Conservation (phyloP, 208 protist species). For the Trypanosoma mega region DNA sequence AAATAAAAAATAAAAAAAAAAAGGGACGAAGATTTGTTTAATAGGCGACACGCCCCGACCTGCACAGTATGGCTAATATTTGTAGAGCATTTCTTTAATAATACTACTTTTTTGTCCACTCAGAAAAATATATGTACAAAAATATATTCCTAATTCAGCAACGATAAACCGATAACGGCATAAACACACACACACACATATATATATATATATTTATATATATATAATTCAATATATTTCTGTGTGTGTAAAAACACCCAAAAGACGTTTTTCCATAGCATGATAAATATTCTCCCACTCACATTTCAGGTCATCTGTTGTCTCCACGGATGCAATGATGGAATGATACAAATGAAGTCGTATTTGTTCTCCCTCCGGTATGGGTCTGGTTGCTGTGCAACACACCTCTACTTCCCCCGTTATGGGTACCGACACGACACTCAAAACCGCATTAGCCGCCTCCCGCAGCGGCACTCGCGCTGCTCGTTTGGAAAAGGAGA, state of each 20-base stretch:
- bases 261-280: neutral
- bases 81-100: too few relatives aligned
- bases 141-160: too few relatives aligned
- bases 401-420: slow-evolving; percentile 1
- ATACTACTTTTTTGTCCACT: too few relatives aligned
- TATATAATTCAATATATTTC: neutral
- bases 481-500: slow-evolving; percentile 4
- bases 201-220: neutral
- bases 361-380: slow-evolving; percentile 8
- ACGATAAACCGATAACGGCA: too few relatives aligned
- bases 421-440: neutral
- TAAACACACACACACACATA: neutral
- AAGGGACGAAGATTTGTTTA: too few relatives aligned
- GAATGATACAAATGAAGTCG: slow-evolving; percentile 13
- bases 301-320: neutral
- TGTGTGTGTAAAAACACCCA: neutral
- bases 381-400: slow-evolving; percentile 5
- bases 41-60: too few relatives aligned
- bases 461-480: slow-evolving; percentile 9
- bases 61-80: too few relatives aligned
- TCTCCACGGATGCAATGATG: neutral
- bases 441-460: slow-evolving; percentile 14
- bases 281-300: slow-evolving; percentile 9
- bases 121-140: too few relatives aligned
- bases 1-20: too few relatives aligned